These are phyloP conservation scores for Suillus weaverae DNA, from an alignment of 768 basidiomycete genomes.

Conservation along the genomic window DNA sequence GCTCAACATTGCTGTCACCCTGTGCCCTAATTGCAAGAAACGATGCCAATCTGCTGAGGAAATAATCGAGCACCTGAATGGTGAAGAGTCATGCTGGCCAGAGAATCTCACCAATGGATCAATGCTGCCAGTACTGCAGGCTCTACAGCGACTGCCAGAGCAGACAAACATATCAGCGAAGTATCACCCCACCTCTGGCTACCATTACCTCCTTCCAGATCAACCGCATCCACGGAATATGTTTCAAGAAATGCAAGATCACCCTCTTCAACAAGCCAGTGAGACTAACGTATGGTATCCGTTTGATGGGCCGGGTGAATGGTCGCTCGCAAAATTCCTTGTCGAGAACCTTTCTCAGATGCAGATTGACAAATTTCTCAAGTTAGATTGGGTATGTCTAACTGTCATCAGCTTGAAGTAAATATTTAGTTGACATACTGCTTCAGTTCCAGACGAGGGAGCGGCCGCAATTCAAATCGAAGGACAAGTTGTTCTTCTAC, in stretches of 20 bases:
- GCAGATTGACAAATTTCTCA: conserved; percentile 29
- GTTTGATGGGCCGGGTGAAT: conserved; percentile 25
- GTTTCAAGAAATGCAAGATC: neutral
- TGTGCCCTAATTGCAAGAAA: neutral
- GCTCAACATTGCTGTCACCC: neutral
- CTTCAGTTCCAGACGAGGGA: neutral
- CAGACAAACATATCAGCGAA: neutral
- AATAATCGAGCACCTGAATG: too few species aligned
- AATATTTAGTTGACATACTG: neutral
- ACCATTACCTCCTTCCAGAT: neutral
- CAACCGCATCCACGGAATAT: neutral
- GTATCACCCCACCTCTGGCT: conserved; percentile 6
- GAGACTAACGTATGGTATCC: neutral
- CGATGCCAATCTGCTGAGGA: neutral
- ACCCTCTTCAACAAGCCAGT: neutral
- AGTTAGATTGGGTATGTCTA: conserved; percentile 23
- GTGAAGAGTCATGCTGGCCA: too few species aligned
- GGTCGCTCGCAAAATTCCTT: conserved; percentile 32
- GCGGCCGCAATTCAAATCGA: too few species aligned
- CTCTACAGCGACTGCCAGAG: neutral
- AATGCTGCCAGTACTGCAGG: neutral
- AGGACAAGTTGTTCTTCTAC: neutral
- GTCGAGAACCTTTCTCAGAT: conserved; percentile 20
- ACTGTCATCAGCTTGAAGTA: neutral
- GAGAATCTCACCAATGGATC: neutral